Evolutionary conservation across 495 filamentous ascomycete species (phyloP).

Genomic region (Penicillium manginii): DNA sequence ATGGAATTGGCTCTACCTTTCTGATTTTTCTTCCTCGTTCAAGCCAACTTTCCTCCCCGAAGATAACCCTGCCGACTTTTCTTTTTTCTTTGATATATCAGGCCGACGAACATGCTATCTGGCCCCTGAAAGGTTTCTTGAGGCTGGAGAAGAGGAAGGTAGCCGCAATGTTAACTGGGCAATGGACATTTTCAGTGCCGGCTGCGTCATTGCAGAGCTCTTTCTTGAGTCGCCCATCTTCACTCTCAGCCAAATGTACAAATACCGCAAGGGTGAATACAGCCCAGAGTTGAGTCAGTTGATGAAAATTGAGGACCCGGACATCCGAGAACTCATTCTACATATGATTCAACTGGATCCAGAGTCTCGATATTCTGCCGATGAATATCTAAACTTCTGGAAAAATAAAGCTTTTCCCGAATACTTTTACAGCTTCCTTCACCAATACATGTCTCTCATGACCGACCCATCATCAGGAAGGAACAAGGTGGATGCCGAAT

Average conservation of each 20-base stretch:
- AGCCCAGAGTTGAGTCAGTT: conserved; percentile 80
- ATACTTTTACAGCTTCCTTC: conserved; percentile 96
- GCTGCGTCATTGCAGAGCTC: conserved; percentile 96
- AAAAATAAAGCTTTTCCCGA: conserved; percentile 88
- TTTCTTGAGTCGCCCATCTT: conserved; percentile 97
- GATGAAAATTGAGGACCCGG: conserved; percentile 82
- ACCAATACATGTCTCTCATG: conserved; percentile 95
- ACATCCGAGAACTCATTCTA: conserved; percentile 82
- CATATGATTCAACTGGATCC: conserved; percentile 97
- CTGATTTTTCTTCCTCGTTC: conserved; percentile 94
- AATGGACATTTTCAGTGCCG: conserved; percentile 98
- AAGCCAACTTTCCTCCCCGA: conserved; percentile 95
- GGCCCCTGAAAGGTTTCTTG: conserved; percentile 89
- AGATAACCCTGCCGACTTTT: conserved; percentile 96
- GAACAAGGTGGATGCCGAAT: conserved; percentile 61
- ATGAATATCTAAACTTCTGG: conserved; percentile 94
- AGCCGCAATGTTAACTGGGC: conserved; percentile 78
- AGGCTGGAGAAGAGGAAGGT: conserved; percentile 66
- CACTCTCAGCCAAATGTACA: conserved; percentile 89
- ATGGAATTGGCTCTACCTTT: conserved; percentile 99
- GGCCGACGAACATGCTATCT: conserved; percentile 93
- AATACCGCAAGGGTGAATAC: conserved; percentile 90
- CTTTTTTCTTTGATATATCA: conserved; percentile 95
- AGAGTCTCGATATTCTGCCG: conserved; percentile 87
- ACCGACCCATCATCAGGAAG: conserved; percentile 89